These are phyloP conservation scores for Exophiala bonariae DNA, from an alignment of 2,329 filamentous ascomycete species.

Conservation along the genomic window DNA sequence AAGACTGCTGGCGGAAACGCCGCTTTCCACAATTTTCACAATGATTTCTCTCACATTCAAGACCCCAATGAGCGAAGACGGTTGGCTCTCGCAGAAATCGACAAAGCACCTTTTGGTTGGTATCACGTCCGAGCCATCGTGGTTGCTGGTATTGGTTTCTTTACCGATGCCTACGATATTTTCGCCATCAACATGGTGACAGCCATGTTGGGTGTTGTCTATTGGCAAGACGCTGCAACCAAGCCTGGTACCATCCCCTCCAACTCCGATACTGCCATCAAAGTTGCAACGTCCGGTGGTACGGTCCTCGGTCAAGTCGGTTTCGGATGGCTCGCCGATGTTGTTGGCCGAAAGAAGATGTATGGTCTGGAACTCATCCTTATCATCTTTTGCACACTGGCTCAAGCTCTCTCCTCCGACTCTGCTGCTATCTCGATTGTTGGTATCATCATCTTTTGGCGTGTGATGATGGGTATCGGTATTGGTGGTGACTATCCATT, in stretches of 20 bases:
- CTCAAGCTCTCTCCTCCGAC: slow-evolving; percentile 65
- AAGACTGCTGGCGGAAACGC: slow-evolving; percentile 35
- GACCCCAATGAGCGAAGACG: slow-evolving; percentile 78
- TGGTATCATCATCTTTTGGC: slow-evolving; percentile 71
- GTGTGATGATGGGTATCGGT: slow-evolving; percentile 75
- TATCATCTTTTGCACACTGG: slow-evolving; percentile 76
- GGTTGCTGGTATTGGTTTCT: slow-evolving; percentile 84
- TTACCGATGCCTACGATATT: slow-evolving; percentile 83
- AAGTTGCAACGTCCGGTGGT: slow-evolving; percentile 78
- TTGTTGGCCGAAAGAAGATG: slow-evolving; percentile 78
- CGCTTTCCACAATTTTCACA: slow-evolving; percentile 76
- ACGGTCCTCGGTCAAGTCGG: slow-evolving; percentile 80
- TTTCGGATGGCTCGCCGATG: slow-evolving; percentile 77
- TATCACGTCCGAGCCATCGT: slow-evolving; percentile 76
- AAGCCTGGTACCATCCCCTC: slow-evolving; percentile 58
- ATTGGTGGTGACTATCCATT: slow-evolving; percentile 83
- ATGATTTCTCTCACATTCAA: slow-evolving; percentile 63
- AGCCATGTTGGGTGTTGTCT: slow-evolving; percentile 76
- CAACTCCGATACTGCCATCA: slow-evolving; percentile 75
- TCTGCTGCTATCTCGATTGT: slow-evolving; percentile 62
- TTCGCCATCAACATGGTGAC: slow-evolving; percentile 75
- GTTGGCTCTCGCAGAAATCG: slow-evolving; percentile 69
- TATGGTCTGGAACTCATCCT: slow-evolving; percentile 80
- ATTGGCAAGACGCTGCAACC: slow-evolving; percentile 59
- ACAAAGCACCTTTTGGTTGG: slow-evolving; percentile 52